These are phyloP conservation scores for Sequoiadendron giganteum DNA, from an alignment of 75 land plant species.

Conservation along the genomic window DNA sequence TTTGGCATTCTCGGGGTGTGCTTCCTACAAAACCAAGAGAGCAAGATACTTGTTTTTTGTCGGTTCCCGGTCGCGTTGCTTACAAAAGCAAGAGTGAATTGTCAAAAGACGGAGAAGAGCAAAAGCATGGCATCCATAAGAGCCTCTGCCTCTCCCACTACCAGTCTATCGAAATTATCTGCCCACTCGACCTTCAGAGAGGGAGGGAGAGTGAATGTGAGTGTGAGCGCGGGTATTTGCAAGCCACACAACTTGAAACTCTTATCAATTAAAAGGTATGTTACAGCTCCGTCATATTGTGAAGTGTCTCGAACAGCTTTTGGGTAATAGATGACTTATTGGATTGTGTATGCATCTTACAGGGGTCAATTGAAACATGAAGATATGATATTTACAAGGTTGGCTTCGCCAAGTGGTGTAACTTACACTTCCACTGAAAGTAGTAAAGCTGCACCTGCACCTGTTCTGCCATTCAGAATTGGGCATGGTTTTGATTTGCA, in stretches of 20 bases:
- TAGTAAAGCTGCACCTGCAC: background rate
- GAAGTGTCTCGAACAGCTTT: background rate
- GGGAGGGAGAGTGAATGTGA: background rate
- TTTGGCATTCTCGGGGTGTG: background rate
- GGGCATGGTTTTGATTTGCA: conserved; percentile 57
- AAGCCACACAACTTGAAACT: background rate
- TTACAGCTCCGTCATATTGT: background rate
- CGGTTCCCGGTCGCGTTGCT: background rate
- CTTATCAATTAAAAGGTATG: background rate
- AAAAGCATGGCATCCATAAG: background rate
- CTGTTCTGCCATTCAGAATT: conserved; percentile 37
- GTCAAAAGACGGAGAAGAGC: background rate
- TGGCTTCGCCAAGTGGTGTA: background rate
- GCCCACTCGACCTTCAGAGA: background rate
- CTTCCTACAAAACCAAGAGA: background rate
- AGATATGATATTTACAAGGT: background rate
- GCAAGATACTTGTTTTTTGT: background rate
- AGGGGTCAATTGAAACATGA: background rate
- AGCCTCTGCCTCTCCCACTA: background rate
- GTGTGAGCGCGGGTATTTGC: background rate
- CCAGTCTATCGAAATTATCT: background rate
- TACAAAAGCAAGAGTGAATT: background rate
- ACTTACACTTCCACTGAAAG: background rate
- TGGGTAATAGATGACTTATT: background rate
- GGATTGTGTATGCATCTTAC: background rate